phyloP scores from a whole-genome alignment of 1,139 yeast species.

The Sugiyamaella novakii region DNA sequence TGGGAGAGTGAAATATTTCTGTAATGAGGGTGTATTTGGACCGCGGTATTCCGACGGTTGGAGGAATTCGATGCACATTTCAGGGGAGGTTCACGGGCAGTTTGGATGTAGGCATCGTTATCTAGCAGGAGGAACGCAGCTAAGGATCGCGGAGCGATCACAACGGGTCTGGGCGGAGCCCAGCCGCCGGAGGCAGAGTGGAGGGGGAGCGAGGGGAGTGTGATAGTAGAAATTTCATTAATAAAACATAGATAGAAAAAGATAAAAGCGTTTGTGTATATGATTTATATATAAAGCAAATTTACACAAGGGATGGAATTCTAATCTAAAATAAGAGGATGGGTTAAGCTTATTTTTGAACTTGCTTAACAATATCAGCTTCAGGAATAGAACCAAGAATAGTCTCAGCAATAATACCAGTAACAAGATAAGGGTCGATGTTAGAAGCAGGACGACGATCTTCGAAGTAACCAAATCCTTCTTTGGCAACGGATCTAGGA shows the following conservation, averaged over 20 bases:
- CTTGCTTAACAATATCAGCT: constrained; percentile 76
- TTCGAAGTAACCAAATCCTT: constrained; percentile 97
- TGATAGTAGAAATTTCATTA: background rate
- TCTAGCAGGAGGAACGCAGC: too few relatives aligned
- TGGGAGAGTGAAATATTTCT: too few relatives aligned
- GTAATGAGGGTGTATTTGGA: too few relatives aligned
- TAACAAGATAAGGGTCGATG: constrained; percentile 97
- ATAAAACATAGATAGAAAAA: background rate
- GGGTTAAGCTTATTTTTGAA: too few relatives aligned
- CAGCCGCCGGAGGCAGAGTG: background rate
- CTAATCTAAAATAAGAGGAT: too few relatives aligned
- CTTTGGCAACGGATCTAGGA: constrained; percentile 98
- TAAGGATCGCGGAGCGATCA: too few relatives aligned
- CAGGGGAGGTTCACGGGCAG: too few relatives aligned
- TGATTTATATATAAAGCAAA: background rate
- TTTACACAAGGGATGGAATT: too few relatives aligned
- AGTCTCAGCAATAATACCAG: constrained; percentile 98
- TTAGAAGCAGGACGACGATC: constrained; percentile 99
- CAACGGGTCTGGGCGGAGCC: background rate
- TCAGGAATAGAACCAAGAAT: constrained; percentile 93
- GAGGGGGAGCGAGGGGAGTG: background rate
- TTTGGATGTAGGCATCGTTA: too few relatives aligned
- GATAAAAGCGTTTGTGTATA: background rate
- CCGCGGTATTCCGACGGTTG: too few relatives aligned
- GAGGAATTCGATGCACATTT: too few relatives aligned